These are phyloP conservation scores for Vanrija sp. DNA, from an alignment of 1,284 basidiomycete genomes.

Conservation along the genomic window DNA sequence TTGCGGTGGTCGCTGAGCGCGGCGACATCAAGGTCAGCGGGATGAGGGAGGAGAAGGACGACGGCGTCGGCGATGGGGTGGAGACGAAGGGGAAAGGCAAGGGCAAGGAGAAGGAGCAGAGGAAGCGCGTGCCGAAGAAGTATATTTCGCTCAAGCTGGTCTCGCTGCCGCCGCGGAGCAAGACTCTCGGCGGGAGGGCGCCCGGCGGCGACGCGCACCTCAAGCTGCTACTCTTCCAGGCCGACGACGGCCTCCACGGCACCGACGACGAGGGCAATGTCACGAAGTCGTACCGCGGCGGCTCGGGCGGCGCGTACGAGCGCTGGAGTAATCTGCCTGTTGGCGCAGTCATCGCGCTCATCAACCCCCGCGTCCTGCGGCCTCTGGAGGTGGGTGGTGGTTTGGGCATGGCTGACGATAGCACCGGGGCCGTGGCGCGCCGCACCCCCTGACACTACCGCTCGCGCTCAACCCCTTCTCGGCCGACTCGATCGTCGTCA, in stretches of 20 bases:
- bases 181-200: conserved; percentile 55
- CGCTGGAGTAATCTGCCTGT: conserved; percentile 71
- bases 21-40: conserved; percentile 58
- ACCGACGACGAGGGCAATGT: conserved; percentile 48
- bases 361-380: conserved; percentile 82
- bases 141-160: conserved; percentile 80
- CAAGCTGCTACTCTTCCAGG: conserved; percentile 79
- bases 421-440: conserved; percentile 35
- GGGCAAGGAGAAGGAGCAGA: conserved; percentile 14
- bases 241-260: conserved; percentile 58
- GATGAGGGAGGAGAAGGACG: conserved; percentile 25
- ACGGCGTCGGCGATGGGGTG: conserved; percentile 5
- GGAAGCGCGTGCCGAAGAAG: conserved; percentile 50
- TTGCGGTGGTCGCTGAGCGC: conserved; percentile 82
- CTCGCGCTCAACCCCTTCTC: conserved; percentile 83
- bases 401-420: neutral
- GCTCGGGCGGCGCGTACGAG: conserved; percentile 89
- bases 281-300: conserved; percentile 69
- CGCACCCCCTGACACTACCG: conserved; percentile 72
- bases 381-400: conserved; percentile 65
- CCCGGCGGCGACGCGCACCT: conserved; percentile 77
- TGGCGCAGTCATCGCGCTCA: conserved; percentile 81
- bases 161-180: conserved; percentile 59
- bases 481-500: conserved; percentile 69
- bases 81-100: conserved; percentile 7